A percentile compares a stretch with the other conserved stretches of the same genome.
These are phyloP conservation scores for Huntiella decipiens DNA, from an alignment of 2,329 filamentous ascomycete genomes.

Conservation along the genomic window DNA sequence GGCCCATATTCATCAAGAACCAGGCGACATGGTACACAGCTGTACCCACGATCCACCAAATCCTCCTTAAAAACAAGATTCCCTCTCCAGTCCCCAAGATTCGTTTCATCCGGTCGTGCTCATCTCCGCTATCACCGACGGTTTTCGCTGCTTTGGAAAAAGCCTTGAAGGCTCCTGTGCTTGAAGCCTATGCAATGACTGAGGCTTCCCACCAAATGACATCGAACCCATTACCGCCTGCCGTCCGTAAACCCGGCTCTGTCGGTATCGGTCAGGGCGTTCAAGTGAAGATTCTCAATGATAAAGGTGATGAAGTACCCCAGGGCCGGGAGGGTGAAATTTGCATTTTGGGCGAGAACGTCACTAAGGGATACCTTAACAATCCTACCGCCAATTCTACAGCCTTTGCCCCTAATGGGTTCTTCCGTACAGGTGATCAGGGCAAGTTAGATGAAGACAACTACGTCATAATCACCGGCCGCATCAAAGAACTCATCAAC, in stretches of 20 bases:
- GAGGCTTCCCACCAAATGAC: conserved; percentile 79
- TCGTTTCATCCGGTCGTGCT: conserved; percentile 70
- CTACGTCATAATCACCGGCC: conserved; percentile 72
- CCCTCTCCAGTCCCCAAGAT: conserved; percentile 53
- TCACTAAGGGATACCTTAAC: conserved; percentile 72
- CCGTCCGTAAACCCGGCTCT: conserved; percentile 58
- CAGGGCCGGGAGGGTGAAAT: conserved; percentile 63
- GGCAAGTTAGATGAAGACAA: conserved; percentile 63
- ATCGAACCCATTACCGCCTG: conserved; percentile 51
- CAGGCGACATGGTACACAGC: conserved; percentile 83
- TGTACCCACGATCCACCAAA: conserved; percentile 84
- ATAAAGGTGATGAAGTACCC: conserved; percentile 45
- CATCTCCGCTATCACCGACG: conserved; percentile 60
- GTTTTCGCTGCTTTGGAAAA: conserved; percentile 63
- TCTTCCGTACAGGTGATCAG: conserved; percentile 78
- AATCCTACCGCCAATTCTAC: conserved; percentile 57
- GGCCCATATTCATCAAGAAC: conserved; percentile 54
- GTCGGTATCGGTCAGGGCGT: conserved; percentile 73
- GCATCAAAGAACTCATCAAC: conserved; percentile 86
- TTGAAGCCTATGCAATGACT: conserved; percentile 87
- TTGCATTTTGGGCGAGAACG: conserved; percentile 63
- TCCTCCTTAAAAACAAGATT: conserved; percentile 54
- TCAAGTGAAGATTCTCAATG: conserved; percentile 58
- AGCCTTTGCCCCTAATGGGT: conserved; percentile 55
- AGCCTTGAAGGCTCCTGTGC: conserved; percentile 57